These are phyloP conservation scores for Lactifluus echinatus DNA, from an alignment of 768 basidiomycete genomes.

Conservation along the genomic window DNA sequence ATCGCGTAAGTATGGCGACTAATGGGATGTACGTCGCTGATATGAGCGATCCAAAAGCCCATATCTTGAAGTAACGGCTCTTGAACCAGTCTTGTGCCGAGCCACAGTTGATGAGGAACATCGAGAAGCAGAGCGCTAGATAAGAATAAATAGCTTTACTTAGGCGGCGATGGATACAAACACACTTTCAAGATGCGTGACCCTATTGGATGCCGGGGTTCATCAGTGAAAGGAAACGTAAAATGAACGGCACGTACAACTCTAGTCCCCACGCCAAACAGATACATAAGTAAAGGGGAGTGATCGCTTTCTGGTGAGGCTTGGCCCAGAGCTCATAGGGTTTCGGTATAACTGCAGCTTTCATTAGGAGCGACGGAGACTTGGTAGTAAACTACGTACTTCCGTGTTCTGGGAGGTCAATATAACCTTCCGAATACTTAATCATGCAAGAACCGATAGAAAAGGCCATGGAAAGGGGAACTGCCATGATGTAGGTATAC, in stretches of 20 bases:
- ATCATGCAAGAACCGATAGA: constrained; percentile 56
- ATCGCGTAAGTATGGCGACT: constrained; percentile 53
- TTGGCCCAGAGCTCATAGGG: constrained; percentile 53
- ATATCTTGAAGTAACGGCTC: constrained; percentile 62
- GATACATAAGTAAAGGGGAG: constrained; percentile 57
- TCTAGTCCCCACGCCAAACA: constrained; percentile 66
- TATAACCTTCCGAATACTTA: constrained; percentile 65
- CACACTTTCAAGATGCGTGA: constrained; percentile 71
- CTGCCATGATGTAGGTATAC: constrained; percentile 61
- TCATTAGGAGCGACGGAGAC: not conserved
- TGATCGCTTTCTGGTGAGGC: constrained; percentile 38
- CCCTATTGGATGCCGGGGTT: constrained; percentile 31
- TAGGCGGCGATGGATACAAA: not conserved
- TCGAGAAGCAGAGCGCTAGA: constrained; percentile 76
- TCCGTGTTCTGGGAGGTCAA: constrained; percentile 36
- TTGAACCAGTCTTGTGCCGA: constrained; percentile 66
- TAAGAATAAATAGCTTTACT: not conserved
- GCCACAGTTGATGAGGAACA: constrained; percentile 64
- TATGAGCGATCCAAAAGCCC: constrained; percentile 55
- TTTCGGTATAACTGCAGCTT: constrained; percentile 47
- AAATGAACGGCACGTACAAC: constrained; percentile 41
- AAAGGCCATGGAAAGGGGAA: constrained; percentile 53
- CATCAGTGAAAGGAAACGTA: not conserved
- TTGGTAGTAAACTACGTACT: constrained; percentile 33
- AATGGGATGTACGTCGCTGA: constrained; percentile 61